Conservation (phyloP, 176 grass and related monocot genomes). For the Metroxylon sagu region DNA sequence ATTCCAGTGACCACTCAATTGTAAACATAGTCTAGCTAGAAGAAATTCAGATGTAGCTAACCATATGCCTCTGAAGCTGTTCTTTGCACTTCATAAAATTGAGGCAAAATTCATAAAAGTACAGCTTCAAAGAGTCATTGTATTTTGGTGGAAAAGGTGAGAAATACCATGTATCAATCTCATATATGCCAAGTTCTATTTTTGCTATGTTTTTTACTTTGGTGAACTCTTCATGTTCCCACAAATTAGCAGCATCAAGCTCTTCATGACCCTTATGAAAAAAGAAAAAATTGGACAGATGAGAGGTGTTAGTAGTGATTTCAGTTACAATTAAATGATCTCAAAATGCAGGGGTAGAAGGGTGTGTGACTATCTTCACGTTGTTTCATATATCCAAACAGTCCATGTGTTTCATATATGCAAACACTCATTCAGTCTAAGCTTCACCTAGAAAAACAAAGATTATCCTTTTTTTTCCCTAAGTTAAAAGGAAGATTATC, state of each 20-base stretch:
- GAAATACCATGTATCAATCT: constrained; percentile 99
- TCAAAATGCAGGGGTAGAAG: no score
- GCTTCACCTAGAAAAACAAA: no score
- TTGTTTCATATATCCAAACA: no score
- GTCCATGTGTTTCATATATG: no score
- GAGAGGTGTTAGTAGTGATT: no score
- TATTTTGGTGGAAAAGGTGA: constrained; percentile 97
- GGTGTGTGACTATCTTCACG: no score
- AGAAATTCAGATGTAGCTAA: constrained; percentile 32
- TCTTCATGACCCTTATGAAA: constrained; percentile 85
- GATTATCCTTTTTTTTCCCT: no score
- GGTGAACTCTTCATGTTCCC: constrained; percentile 95
- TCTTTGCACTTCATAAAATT: constrained; percentile 99
- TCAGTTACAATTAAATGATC: no score
- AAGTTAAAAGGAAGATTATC: no score
- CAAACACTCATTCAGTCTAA: no score
- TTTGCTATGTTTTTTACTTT: constrained; percentile 99
- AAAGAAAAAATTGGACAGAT: constrained; percentile 3
- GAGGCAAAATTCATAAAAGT: constrained; percentile 97
- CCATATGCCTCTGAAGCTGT: constrained; percentile 99
- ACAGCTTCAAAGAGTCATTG: constrained; percentile 85
- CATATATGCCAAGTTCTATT: constrained; percentile 95
- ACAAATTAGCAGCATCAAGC: constrained; percentile 87
- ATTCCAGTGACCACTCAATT: not conserved
- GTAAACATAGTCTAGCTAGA: not conserved